These are phyloP conservation scores for Kwoniella shivajii DNA, from an alignment of 1,284 basidiomycete species.

Conservation along the genomic window DNA sequence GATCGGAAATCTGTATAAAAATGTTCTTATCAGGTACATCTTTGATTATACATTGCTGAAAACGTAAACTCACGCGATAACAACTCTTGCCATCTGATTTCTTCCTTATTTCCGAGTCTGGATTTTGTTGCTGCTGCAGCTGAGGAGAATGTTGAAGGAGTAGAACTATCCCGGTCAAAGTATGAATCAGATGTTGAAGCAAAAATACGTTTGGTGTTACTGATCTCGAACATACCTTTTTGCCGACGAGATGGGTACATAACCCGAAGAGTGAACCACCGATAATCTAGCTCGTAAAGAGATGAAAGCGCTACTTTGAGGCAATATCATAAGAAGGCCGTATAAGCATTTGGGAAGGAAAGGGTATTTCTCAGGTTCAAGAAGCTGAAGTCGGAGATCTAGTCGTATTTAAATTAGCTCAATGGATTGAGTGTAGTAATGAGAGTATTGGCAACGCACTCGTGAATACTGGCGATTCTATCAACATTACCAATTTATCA, in stretches of 20 bases:
- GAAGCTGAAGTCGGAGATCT: conserved; percentile 94
- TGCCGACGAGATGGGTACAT: conserved; percentile 83
- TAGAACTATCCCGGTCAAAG: neutral
- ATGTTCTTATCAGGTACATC: neutral
- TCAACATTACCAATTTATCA: conserved; percentile 96
- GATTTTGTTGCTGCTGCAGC: conserved; percentile 63
- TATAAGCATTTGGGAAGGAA: conserved; percentile 97
- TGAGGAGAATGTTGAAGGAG: conserved; percentile 30
- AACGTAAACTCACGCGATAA: conserved; percentile 60
- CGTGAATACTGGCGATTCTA: conserved; percentile 98
- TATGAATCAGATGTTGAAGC: neutral
- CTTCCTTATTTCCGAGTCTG: conserved; percentile 71
- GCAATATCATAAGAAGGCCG: conserved; percentile 94
- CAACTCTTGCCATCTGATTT: conserved; percentile 93
- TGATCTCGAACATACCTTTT: conserved; percentile 70
- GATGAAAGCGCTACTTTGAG: conserved; percentile 94
- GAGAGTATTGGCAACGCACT: conserved; percentile 60
- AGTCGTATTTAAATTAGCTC: conserved; percentile 11
- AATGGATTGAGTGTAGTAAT: neutral
- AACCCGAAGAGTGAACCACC: conserved; percentile 92
- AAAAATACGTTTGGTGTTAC: too few relatives aligned
- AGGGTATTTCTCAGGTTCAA: conserved; percentile 96
- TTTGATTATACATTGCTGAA: neutral
- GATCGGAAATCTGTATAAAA: conserved; percentile 67
- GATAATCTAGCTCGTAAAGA: conserved; percentile 91